Percentiles rank a stretch among this genome's conserved stretches.
Conservation (phyloP, 2,329 filamentous ascomycete genomes). For the Sclerotinia trifoliorum region DNA sequence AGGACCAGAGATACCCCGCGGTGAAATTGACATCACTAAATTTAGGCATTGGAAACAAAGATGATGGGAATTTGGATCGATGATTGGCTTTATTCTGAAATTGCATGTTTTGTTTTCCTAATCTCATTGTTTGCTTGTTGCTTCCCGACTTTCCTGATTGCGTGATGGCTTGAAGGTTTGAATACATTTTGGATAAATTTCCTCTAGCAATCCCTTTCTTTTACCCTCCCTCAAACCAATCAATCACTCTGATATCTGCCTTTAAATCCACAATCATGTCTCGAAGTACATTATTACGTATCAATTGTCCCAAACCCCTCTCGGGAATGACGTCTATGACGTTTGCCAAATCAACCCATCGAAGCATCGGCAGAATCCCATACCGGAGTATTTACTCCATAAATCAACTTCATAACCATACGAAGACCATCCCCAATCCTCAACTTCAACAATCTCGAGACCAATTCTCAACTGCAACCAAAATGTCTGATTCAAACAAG, state of each 20-base stretch:
- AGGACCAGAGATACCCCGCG: not conserved
- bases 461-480: slow-evolving; percentile 17
- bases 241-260: not conserved
- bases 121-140: not conserved
- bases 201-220: not conserved
- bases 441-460: not conserved
- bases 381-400: slow-evolving; percentile 14
- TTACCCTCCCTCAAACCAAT: not conserved
- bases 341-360: not conserved
- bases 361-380: not conserved
- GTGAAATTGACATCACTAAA: not conserved
- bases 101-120: not conserved
- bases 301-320: not conserved
- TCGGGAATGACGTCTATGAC: slow-evolving; percentile 17
- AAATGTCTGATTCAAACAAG: slow-evolving; percentile 34
- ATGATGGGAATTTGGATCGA: slow-evolving; percentile 6
- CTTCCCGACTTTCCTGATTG: not conserved
- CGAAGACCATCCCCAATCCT: not conserved
- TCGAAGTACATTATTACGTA: slow-evolving; percentile 16
- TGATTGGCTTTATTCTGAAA: not conserved
- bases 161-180: not conserved
- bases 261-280: slow-evolving; percentile 2
- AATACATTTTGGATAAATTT: not conserved
- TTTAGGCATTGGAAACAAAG: not conserved
- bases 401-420: not conserved